These are phyloP conservation scores for Colletotrichum sp. DNA, from an alignment of 2,329 filamentous ascomycete species.

Conservation along the genomic window DNA sequence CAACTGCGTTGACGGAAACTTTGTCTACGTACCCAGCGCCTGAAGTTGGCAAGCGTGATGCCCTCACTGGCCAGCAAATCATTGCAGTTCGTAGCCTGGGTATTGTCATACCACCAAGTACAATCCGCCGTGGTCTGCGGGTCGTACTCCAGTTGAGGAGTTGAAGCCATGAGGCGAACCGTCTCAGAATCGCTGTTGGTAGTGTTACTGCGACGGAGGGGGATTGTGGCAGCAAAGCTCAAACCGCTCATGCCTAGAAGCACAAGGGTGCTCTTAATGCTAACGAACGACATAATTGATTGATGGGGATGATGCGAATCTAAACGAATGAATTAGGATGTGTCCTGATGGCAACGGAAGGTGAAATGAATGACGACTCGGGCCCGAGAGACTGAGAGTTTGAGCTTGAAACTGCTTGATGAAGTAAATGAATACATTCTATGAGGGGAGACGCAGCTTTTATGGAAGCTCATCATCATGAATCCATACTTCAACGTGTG, in stretches of 20 bases:
- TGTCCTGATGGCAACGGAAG: not conserved
- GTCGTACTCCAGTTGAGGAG: not conserved
- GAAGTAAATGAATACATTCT: not conserved
- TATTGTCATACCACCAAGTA: not conserved
- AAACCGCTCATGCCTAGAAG: not conserved
- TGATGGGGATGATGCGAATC: not conserved
- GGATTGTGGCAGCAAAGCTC: not conserved
- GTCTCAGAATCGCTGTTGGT: not conserved
- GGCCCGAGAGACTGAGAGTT: not conserved
- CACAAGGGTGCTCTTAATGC: not conserved
- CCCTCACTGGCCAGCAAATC: not conserved
- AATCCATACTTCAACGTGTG: not conserved
- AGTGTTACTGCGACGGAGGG: not conserved
- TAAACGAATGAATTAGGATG: not conserved
- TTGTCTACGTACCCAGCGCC: not conserved
- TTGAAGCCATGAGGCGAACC: not conserved
- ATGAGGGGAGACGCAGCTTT: not conserved
- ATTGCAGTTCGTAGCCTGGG: not conserved
- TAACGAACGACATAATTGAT: not conserved
- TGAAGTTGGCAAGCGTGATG: not conserved
- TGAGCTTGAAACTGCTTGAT: not conserved
- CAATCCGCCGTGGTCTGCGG: not conserved
- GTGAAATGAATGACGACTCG: not conserved
- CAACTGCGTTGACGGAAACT: fast-evolving
- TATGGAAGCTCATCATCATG: not conserved